Base-by-base conservation (phyloP, 2,329 filamentous ascomycete species). In the Colletotrichum sidae region DNA sequence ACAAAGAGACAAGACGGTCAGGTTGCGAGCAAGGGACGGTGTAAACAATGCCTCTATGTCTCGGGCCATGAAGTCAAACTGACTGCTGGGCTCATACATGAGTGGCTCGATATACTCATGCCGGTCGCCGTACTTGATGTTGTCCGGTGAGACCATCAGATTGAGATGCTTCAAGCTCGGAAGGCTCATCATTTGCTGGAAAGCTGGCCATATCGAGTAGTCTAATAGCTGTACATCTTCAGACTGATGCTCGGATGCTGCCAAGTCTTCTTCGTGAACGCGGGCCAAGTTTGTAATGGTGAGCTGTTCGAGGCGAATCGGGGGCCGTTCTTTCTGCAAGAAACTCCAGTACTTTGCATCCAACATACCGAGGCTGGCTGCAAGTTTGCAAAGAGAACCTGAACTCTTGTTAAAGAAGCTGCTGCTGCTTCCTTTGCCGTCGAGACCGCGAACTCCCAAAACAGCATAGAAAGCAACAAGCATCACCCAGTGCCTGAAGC, bases 1-100 rank as follows among this genome's bases (percentile, higher is more conserved):
- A 64, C 74, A 81, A 0, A 84, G 65, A 0, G 77, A 80, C 6
- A 84, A 71, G n/a, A 78, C 75, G 4, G 69, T 69, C 3, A 81
- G 50, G 6, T 72, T 72, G 2, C 68, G 51, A 0, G 68, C 38
- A 1, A 75, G n/a, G 0, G 49, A 34, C 0, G 67, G 53, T 0
- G 59, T 60, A 0, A 77, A 55, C 74, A 72, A 77, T 1, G 63
- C 66, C 0, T 70, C 70, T 0, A 77, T n/a, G 4, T 13, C 57
- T 0, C 56, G 58, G 10, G 69, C 70, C 34, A 76, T 17, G 13
- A 35, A 44, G 13, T 25, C 13, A 13, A 50, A 34, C 2, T 11
- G 8, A 11, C 35, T 44, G 10, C 17, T 37, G 8, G 34, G 17
- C 35, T 15, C 3, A 17, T 12, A 47, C 8, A 17, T 41, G 10